A percentile compares a stretch with the other conserved stretches of the same genome.
These are phyloP conservation scores for Aureobasidium melanogenum DNA, from an alignment of 2,329 filamentous ascomycete genomes.

Conservation along the genomic window DNA sequence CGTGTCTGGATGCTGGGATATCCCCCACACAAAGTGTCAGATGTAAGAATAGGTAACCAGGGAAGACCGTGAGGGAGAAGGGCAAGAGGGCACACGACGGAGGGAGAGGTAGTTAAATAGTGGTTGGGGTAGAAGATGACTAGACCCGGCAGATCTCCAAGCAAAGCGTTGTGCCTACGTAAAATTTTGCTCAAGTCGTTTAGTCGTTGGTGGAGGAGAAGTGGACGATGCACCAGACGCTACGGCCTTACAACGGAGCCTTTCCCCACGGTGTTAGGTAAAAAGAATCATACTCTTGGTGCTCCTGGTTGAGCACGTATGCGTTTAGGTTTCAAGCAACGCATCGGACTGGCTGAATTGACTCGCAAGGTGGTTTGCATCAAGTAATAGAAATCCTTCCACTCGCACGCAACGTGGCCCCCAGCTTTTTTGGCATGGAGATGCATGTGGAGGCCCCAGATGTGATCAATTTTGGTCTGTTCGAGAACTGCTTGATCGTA, in stretches of 20 bases:
- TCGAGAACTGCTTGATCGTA: neutral
- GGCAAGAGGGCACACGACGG: neutral
- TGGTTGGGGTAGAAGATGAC: constrained; percentile 4
- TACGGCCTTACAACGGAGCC: constrained; percentile 12
- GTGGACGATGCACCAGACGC: constrained; percentile 11
- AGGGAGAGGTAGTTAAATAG: constrained; percentile 11
- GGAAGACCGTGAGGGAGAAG: neutral
- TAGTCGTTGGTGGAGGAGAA: constrained; percentile 1
- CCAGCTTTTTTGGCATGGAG: neutral
- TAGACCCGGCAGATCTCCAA: neutral
- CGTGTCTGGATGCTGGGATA: neutral
- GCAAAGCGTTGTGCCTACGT: neutral
- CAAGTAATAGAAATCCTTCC: constrained; percentile 7
- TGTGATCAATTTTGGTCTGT: neutral
- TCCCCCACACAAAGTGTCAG: constrained; percentile 6
- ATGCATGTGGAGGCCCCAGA: constrained; percentile 8
- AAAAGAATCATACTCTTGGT: neutral
- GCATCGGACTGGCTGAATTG: neutral
- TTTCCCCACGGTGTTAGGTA: constrained; percentile 4
- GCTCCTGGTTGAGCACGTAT: constrained; percentile 6
- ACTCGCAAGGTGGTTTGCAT: neutral
- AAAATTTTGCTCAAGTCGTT: constrained; percentile 7
- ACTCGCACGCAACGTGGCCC: neutral
- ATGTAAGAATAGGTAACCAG: constrained; percentile 7
- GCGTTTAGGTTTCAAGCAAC: constrained; percentile 6